Percentiles rank a stretch among this genome's conserved stretches.
Conservation (phyloP, 768 basidiomycete species). For the Clavaria fumosa region DNA sequence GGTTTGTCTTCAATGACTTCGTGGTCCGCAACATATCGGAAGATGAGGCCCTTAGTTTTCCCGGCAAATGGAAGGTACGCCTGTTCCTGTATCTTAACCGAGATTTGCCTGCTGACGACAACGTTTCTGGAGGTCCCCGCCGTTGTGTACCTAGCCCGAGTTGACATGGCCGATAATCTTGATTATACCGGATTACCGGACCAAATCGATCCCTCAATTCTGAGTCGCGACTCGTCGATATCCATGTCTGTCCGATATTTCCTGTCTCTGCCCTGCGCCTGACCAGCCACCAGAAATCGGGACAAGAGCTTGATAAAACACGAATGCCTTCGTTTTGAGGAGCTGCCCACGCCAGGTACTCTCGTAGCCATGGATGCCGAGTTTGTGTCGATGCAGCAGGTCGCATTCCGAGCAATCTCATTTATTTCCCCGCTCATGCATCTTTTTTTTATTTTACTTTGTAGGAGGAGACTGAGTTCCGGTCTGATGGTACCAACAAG, state of each 20-base stretch:
- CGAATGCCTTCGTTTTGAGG: conserved; percentile 49
- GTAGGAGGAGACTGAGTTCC: conserved; percentile 89
- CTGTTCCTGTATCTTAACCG: background rate
- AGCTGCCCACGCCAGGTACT: conserved; percentile 75
- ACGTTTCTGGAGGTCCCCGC: conserved; percentile 49
- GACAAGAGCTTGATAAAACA: conserved; percentile 65
- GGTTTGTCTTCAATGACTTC: conserved; percentile 98
- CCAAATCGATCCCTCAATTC: conserved; percentile 54
- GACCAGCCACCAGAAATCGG: conserved; percentile 41
- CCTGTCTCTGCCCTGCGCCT: background rate
- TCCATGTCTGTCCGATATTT: conserved; percentile 39
- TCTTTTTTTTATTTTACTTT: conserved; percentile 1
- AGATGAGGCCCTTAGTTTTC: conserved; percentile 77
- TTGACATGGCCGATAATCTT: conserved; percentile 39
- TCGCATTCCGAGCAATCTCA: conserved; percentile 14
- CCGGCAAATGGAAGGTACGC: conserved; percentile 81
- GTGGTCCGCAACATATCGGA: conserved; percentile 73
- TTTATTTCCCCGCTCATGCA: too few species aligned
- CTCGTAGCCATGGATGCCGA: conserved; percentile 94
- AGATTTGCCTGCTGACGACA: background rate
- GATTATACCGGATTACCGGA: conserved; percentile 53
- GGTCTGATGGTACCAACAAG: conserved; percentile 89
- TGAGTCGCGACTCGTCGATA: conserved; percentile 80
- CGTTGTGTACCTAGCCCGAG: conserved; percentile 78
- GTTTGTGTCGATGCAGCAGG: conserved; percentile 95